Conservation (phyloP, 2,329 filamentous ascomycete genomes). For the Cercospora janseana region DNA sequence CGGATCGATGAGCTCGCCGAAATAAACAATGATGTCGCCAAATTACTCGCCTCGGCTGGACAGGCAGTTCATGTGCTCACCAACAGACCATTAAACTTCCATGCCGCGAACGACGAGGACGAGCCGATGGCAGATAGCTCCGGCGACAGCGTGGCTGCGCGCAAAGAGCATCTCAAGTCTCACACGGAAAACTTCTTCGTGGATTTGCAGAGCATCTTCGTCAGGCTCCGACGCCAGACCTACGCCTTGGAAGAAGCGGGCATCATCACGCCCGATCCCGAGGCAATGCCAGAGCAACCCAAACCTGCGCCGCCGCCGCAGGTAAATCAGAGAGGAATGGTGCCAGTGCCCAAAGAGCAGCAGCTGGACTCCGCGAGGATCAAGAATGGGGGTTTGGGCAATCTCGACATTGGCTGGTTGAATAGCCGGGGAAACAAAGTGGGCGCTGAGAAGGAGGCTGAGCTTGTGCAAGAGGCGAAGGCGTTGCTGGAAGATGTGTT, state of each 20-base stretch:
- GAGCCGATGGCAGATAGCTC: conserved; percentile 40
- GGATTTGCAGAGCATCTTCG: conserved; percentile 70
- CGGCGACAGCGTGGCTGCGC: conserved; percentile 52
- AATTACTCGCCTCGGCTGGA: conserved; percentile 59
- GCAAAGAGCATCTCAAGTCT: conserved; percentile 59
- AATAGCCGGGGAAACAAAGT: conserved; percentile 83
- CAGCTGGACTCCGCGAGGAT: conserved; percentile 30
- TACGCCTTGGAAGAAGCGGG: conserved; percentile 78
- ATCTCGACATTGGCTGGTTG: conserved; percentile 81
- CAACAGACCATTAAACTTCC: conserved; percentile 43
- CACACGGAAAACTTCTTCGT: conserved; percentile 63
- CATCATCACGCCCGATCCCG: conserved; percentile 57
- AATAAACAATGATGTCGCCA: conserved; percentile 64
- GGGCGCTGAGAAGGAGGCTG: conserved; percentile 77
- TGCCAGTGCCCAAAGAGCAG: conserved; percentile 16
- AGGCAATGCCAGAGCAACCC: conserved; percentile 9
- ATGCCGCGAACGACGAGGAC: conserved; percentile 26
- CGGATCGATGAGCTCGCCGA: conserved; percentile 77
- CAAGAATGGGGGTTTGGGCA: conserved; percentile 49
- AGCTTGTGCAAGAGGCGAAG: conserved; percentile 67
- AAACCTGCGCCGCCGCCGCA: conserved; percentile 7
- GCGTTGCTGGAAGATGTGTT: conserved; percentile 49
- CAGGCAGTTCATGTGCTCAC: conserved; percentile 64
- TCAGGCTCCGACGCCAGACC: conserved; percentile 71
- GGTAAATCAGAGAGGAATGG: conserved; percentile 7